Evolutionary conservation across 371 early-diverging fungal species (phyloP).

Genomic region (Nematocida ausubeli): DNA sequence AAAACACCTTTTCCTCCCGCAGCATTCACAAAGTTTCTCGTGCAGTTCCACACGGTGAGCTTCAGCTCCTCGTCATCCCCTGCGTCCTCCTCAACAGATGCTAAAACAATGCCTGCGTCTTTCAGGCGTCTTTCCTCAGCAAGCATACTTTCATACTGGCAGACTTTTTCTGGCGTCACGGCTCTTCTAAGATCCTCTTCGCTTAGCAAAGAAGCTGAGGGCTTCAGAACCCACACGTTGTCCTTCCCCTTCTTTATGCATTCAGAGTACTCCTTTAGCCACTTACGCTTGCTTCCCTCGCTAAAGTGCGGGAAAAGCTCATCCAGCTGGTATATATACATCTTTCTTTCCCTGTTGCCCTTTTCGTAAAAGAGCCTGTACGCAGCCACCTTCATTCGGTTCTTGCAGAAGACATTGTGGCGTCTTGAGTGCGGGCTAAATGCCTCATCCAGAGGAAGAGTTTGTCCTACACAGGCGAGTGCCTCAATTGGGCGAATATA

Average conservation of each 20-base stretch:
- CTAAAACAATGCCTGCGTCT: constrained; percentile 77
- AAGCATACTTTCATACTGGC: constrained; percentile 88
- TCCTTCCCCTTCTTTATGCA: constrained; percentile 81
- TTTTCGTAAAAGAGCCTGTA: constrained; percentile 70
- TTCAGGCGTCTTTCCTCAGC: constrained; percentile 85
- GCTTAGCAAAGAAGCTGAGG: constrained; percentile 73
- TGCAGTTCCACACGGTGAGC: constrained; percentile 89
- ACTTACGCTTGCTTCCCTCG: constrained; percentile 68
- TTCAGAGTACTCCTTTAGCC: constrained; percentile 85
- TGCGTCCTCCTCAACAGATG: constrained; percentile 69
- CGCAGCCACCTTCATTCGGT: constrained; percentile 76
- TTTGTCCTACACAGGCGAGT: constrained; percentile 88
- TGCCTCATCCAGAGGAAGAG: constrained; percentile 86
- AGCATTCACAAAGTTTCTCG: constrained; percentile 80
- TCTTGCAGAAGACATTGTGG: constrained; percentile 81
- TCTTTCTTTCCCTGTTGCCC: constrained; percentile 68
- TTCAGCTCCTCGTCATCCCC: constrained; percentile 78
- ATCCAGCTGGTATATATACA: constrained; percentile 65
- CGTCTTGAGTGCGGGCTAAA: constrained; percentile 92
- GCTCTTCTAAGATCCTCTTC: constrained; percentile 88
- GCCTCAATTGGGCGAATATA: constrained; percentile 78
- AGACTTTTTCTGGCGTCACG: constrained; percentile 94
- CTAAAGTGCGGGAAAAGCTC: constrained; percentile 67
- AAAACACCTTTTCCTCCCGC: constrained; percentile 69
- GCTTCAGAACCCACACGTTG: constrained; percentile 83